Evolutionary conservation across 352 stramenopile genomes (phyloP).

Genomic region (Phytopythium kandeliae): DNA sequence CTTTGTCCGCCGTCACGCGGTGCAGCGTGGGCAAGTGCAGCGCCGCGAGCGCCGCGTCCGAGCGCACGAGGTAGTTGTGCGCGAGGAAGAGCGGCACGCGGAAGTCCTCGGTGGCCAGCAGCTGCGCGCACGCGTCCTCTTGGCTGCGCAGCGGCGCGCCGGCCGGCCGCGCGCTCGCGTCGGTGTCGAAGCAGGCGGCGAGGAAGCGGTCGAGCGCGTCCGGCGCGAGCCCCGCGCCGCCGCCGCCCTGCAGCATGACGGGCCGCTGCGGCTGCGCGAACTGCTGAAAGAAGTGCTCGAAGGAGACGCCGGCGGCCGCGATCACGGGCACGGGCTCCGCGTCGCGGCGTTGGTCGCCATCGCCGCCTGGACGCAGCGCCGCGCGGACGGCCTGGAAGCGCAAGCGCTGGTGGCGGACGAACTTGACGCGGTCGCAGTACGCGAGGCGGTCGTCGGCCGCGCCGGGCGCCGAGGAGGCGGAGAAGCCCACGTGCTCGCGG

Average conservation of each 20-base stretch:
- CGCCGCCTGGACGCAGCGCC: conserved; percentile 17
- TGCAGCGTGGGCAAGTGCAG: conserved; percentile 19
- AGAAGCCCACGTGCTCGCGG: conserved; percentile 20
- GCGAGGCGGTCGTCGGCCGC: conserved; percentile 1
- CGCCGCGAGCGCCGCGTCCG: conserved; percentile 26
- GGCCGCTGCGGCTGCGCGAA: conserved; percentile 31
- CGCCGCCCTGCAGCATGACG: conserved; percentile 22
- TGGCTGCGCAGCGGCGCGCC: conserved; percentile 15
- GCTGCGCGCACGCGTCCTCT: conserved; percentile 20
- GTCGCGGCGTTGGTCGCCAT: not conserved
- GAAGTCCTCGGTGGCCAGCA: conserved; percentile 30
- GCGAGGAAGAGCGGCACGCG: conserved; percentile 44
- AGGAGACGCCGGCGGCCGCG: conserved; percentile 19
- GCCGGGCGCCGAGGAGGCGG: conserved; percentile 6
- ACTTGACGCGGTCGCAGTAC: conserved; percentile 49
- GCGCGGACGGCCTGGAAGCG: conserved; percentile 19
- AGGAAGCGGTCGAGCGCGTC: conserved; percentile 8
- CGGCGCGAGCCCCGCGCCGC: conserved; percentile 11
- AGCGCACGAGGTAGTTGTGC: conserved; percentile 69
- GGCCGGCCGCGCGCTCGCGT: not conserved
- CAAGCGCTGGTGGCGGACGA: conserved; percentile 39
- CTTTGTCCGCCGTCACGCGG: not conserved
- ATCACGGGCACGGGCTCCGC: conserved; percentile 12
- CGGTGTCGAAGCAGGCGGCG: conserved; percentile 14
- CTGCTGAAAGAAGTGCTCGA: conserved; percentile 63